phyloP scores from a whole-genome alignment of 1,284 basidiomycete genomes.

The Ganoderma leucocontextum region DNA sequence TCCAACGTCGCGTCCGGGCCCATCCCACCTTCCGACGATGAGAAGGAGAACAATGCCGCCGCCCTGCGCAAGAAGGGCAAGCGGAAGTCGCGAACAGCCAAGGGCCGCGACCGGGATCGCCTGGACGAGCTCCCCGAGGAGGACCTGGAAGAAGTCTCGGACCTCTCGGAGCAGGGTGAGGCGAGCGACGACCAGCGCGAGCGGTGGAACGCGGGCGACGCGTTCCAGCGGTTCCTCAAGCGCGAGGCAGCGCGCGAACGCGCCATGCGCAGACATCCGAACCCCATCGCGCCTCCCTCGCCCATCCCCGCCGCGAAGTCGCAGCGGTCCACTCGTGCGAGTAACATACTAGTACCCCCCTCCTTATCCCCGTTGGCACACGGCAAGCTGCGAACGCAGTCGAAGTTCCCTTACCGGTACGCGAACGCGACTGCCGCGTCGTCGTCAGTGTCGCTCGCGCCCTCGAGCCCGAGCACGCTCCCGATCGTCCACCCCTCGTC shows the following conservation, averaged over 20 bases:
- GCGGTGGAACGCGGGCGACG: constrained; percentile 41
- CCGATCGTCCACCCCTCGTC: constrained; percentile 25
- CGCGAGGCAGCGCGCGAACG: constrained; percentile 38
- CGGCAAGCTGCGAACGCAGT: constrained; percentile 1
- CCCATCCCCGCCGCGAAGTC: constrained; percentile 13
- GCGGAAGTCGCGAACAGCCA: neutral
- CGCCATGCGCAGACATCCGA: constrained; percentile 23
- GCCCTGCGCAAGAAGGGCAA: constrained; percentile 12
- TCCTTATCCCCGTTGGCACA: neutral
- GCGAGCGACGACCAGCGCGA: constrained; percentile 31
- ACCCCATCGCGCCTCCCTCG: constrained; percentile 11
- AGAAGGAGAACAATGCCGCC: constrained; percentile 16
- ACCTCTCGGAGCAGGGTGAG: constrained; percentile 28
- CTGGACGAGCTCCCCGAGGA: constrained; percentile 7
- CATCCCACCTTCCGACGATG: constrained; percentile 13
- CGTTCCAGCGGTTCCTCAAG: constrained; percentile 42
- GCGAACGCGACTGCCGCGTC: constrained; percentile 9
- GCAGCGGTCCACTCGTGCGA: neutral
- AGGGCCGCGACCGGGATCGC: neutral
- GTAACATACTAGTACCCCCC: neutral
- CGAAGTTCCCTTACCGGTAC: neutral
- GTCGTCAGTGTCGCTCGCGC: constrained; percentile 17
- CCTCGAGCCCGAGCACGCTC: constrained; percentile 31
- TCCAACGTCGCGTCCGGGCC: constrained; percentile 33
- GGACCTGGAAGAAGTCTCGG: constrained; percentile 30